Evolutionary conservation across 225 moss, liverwort and hornwort genomes (phyloP).

Genomic region (Pseudisothecium myosuroides): DNA sequence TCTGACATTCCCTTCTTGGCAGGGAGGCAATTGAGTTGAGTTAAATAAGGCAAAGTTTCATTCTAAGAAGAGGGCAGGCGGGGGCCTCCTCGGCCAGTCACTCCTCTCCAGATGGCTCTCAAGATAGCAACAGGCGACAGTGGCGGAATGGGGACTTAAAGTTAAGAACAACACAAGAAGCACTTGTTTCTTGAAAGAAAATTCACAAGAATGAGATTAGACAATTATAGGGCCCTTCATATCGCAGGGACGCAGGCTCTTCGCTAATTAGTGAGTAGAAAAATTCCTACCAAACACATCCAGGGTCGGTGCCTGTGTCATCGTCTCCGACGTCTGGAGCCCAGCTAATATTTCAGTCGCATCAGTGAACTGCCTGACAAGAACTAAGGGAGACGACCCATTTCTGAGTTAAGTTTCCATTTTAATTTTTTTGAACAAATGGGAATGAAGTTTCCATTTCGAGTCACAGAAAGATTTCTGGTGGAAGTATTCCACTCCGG

Average conservation of each 20-base stretch:
- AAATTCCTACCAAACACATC: neutral
- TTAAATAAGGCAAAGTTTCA: neutral
- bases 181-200: neutral
- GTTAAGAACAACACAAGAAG: no score
- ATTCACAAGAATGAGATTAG: neutral
- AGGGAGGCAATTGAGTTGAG: neutral
- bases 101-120: neutral
- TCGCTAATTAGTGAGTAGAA: neutral
- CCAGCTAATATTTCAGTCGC: no score
- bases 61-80: neutral
- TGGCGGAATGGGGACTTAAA: neutral
- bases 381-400: no score
- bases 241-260: neutral
- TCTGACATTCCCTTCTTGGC: slow-evolving; percentile 11
- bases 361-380: no score
- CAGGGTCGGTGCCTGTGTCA: no score
- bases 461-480: neutral
- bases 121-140: neutral
- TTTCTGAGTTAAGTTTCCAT: no score
- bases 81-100: neutral
- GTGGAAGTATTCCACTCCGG: neutral
- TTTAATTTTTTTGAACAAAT: no score
- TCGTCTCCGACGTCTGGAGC: neutral
- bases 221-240: neutral
- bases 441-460: no score